Conservation (phyloP, 2,329 filamentous ascomycete species). For the Scytalidium sp. region DNA sequence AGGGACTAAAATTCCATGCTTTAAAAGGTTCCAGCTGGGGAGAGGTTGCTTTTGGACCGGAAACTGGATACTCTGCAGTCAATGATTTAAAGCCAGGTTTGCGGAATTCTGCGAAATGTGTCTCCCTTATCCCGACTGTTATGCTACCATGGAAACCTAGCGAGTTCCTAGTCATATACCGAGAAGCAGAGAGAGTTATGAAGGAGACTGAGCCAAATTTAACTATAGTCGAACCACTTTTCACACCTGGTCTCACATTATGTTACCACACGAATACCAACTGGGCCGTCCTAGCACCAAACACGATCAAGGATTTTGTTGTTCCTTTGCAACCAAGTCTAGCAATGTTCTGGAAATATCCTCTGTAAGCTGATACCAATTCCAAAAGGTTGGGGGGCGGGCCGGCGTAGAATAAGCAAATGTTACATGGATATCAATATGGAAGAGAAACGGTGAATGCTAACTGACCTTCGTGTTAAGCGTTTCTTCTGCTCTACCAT, state of each 20-base stretch:
- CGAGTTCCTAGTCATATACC: slow-evolving; percentile 1
- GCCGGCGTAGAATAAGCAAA: no score
- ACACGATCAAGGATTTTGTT: slow-evolving; percentile 1
- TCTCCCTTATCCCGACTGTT: background rate
- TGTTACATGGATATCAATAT: background rate
- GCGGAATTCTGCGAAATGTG: background rate
- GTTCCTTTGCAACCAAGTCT: background rate
- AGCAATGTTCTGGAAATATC: background rate
- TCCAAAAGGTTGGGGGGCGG: no score
- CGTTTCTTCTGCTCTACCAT: background rate
- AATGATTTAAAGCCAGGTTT: background rate
- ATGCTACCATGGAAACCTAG: background rate
- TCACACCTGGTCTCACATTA: background rate
- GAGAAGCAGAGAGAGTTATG: background rate
- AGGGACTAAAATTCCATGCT: background rate
- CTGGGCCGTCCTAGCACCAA: slow-evolving; percentile 1
- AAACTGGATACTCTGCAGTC: background rate
- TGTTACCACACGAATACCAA: background rate
- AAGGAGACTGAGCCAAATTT: background rate
- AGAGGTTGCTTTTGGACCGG: background rate
- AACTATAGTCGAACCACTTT: background rate
- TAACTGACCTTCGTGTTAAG: background rate
- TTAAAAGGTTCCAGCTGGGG: background rate
- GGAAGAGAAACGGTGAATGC: background rate
- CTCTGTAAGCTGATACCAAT: background rate